These are phyloP conservation scores for Ilex asprella DNA, from an alignment of 257 asterid genomes.

Conservation along the genomic window DNA sequence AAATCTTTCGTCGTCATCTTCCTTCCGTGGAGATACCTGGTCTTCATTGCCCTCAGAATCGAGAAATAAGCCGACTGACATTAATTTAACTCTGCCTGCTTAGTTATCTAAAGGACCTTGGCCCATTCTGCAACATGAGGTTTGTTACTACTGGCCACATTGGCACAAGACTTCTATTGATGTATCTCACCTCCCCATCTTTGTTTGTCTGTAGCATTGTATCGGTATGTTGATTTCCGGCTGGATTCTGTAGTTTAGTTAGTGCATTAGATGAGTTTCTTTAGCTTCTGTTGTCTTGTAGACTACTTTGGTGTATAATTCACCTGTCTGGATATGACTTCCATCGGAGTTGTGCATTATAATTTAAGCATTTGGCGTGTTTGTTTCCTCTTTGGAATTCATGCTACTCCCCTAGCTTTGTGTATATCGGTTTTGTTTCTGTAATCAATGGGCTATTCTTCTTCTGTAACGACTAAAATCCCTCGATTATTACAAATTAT, in stretches of 20 bases:
- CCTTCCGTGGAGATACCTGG: conserved; percentile 79
- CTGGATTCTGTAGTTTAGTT: conserved; percentile 28
- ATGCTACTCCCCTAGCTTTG: too few species aligned
- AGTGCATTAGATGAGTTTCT: conserved; percentile 18
- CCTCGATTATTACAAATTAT: too few species aligned
- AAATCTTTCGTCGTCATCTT: conserved; percentile 22
- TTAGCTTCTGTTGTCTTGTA: conserved; percentile 11
- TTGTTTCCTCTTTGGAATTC: too few species aligned
- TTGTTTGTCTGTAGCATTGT: conserved; percentile 24
- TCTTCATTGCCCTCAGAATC: conserved; percentile 47
- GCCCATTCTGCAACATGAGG: conserved; percentile 5
- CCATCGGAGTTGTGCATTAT: conserved; percentile 1
- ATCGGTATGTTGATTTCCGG: conserved; percentile 13
- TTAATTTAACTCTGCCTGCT: conserved; percentile 45
- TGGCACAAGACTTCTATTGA: conserved; percentile 6
- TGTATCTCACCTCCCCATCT: conserved; percentile 6
- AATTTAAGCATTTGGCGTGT: not conserved
- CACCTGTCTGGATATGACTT: conserved; percentile 7
- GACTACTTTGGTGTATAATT: conserved; percentile 18
- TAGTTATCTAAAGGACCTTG: conserved; percentile 7
- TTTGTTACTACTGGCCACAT: conserved; percentile 28
- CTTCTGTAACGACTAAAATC: too few species aligned
- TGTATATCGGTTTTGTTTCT: too few species aligned
- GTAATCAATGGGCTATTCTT: too few species aligned
- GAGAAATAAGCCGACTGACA: conserved; percentile 52